phyloP scores from a whole-genome alignment of 768 basidiomycete species.

The Zangia roseola region DNA sequence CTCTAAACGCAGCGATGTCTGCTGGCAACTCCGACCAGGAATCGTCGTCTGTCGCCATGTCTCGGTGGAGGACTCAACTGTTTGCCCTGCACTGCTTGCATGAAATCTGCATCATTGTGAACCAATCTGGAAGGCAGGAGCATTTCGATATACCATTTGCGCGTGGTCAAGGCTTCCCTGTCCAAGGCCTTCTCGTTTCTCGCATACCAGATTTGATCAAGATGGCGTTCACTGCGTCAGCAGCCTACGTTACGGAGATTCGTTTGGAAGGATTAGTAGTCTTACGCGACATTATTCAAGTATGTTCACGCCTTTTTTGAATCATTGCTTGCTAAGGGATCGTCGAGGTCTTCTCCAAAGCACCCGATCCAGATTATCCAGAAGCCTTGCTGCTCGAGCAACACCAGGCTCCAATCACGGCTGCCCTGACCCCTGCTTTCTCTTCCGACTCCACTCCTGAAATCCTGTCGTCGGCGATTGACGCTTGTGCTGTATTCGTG shows the following conservation, averaged over 20 bases:
- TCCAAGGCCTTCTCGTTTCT: slow-evolving; percentile 69
- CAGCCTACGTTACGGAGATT: slow-evolving; percentile 95
- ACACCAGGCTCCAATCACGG: slow-evolving; percentile 97
- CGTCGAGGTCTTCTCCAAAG: slow-evolving; percentile 75
- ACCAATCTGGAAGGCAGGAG: slow-evolving; percentile 70
- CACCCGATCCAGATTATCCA: slow-evolving; percentile 91
- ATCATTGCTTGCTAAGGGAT: slow-evolving; percentile 3
- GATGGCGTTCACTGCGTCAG: slow-evolving; percentile 97
- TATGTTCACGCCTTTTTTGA: slow-evolving; percentile 28
- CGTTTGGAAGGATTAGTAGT: slow-evolving; percentile 88
- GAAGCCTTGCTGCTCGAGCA: slow-evolving; percentile 91
- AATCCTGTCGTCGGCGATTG: slow-evolving; percentile 87
- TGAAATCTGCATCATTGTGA: slow-evolving; percentile 77
- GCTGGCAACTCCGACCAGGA: slow-evolving; percentile 28
- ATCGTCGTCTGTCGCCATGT: slow-evolving; percentile 49
- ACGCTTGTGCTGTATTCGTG: slow-evolving; percentile 93
- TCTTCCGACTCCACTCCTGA: slow-evolving; percentile 95
- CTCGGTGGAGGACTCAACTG: slow-evolving; percentile 94
- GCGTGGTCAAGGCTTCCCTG: slow-evolving; percentile 52
- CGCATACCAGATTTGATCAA: slow-evolving; percentile 91
- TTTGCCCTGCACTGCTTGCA: slow-evolving; percentile 94
- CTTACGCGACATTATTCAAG: slow-evolving; percentile 89
- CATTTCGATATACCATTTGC: slow-evolving; percentile 82
- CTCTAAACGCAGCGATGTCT: slow-evolving; percentile 64
- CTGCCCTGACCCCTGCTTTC: slow-evolving; percentile 95